A percentile compares a stretch with the other conserved stretches of the same genome.
phyloP scores from a whole-genome alignment of 73 alveolate genomes.

The Effrenium voratum region DNA sequence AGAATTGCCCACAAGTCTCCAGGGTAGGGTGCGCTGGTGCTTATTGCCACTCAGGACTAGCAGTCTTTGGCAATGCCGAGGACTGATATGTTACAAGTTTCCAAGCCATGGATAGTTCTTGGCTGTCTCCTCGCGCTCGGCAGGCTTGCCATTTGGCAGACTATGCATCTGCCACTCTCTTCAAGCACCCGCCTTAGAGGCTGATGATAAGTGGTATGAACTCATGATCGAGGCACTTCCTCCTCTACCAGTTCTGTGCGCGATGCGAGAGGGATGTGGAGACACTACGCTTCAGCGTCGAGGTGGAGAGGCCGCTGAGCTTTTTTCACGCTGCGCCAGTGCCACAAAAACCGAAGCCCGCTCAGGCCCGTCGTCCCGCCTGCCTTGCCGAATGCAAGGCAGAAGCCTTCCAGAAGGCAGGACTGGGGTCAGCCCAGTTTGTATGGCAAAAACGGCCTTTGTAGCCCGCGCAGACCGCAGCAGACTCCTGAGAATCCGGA shows the following conservation, averaged over 20 bases:
- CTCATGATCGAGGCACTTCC: conserved; percentile 46
- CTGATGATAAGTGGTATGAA: background rate
- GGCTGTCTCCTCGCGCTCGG: too few relatives aligned
- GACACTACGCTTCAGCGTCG: conserved; percentile 86
- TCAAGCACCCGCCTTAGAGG: conserved; percentile 2
- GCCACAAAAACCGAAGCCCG: background rate
- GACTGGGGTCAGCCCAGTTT: background rate
- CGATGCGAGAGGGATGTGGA: conserved; percentile 83
- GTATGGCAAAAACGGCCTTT: background rate
- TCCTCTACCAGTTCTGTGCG: conserved; percentile 84
- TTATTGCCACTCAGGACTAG: background rate
- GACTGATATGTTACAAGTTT: background rate
- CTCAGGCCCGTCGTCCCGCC: conserved; percentile 74
- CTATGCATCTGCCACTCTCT: conserved; percentile 56
- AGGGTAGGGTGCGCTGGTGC: background rate
- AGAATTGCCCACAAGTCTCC: background rate
- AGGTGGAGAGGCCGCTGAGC: conserved; percentile 62
- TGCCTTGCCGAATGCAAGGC: conserved; percentile 59
- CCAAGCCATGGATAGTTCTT: too few relatives aligned
- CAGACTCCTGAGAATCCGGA: conserved; percentile 63
- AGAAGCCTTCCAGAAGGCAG: conserved; percentile 71
- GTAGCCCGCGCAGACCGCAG: conserved; percentile 35
- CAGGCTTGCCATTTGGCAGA: conserved; percentile 77
- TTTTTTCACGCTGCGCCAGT: background rate
- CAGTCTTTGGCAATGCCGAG: conserved; percentile 69